Percentiles rank a stretch among this genome's conserved stretches.
Conservation (phyloP, 2,329 filamentous ascomycete genomes). For the Nemania sp. region DNA sequence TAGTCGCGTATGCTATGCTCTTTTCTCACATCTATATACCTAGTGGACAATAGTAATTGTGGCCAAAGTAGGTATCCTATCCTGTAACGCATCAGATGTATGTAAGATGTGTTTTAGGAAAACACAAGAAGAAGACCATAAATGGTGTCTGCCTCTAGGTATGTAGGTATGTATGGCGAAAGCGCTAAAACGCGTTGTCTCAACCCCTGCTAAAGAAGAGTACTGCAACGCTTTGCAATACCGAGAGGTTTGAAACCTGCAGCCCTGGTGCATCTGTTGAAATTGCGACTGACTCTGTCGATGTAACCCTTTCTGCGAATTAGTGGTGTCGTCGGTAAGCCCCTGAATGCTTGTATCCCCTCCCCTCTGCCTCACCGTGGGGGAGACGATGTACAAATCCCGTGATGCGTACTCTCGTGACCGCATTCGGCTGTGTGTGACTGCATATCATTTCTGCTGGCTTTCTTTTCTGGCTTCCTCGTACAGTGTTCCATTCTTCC, state of each 20-base stretch:
- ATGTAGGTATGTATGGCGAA: conserved; percentile 3
- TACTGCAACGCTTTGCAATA: conserved; percentile 26
- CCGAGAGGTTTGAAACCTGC: conserved; percentile 39
- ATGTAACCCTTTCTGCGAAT: conserved; percentile 36
- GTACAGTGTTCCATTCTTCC: conserved; percentile 14
- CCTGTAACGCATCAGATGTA: neutral
- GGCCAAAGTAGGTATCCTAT: neutral
- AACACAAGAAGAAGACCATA: too few species aligned
- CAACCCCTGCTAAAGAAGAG: conserved; percentile 2
- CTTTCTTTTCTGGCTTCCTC: conserved; percentile 13
- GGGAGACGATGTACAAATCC: conserved; percentile 36
- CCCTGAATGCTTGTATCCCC: conserved; percentile 29
- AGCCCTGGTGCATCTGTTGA: conserved; percentile 31
- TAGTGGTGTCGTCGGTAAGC: conserved; percentile 38
- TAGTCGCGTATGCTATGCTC: neutral
- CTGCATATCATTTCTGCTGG: conserved; percentile 42
- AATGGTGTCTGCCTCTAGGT: too few species aligned
- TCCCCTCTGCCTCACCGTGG: conserved; percentile 35
- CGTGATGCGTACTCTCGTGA: conserved; percentile 49
- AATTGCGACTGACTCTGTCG: conserved; percentile 37
- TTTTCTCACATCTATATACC: neutral
- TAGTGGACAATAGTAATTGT: neutral
- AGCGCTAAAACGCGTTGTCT: conserved; percentile 12
- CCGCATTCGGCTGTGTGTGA: conserved; percentile 49
- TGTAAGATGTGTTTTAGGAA: neutral